Conservation (phyloP, 2,329 filamentous ascomycete species). For the Talaromyces rugulosus region DNA sequence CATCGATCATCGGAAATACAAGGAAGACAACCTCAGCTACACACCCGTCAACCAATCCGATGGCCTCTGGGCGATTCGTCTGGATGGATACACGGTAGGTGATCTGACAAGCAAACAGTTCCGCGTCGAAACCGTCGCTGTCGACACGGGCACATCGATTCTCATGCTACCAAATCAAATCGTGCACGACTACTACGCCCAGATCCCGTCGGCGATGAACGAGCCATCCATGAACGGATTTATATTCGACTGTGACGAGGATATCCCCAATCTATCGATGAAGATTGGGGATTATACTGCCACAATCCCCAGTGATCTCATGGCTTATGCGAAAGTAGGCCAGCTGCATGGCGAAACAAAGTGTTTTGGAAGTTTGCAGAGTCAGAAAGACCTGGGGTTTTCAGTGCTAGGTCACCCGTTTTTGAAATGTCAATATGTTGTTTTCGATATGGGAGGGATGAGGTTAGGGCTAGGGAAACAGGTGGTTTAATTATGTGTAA, state of each 20-base stretch:
- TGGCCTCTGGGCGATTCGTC: slow-evolving; percentile 60
- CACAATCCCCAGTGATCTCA: slow-evolving; percentile 49
- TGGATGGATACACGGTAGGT: slow-evolving; percentile 55
- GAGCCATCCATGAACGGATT: slow-evolving; percentile 48
- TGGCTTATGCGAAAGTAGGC: slow-evolving; percentile 20
- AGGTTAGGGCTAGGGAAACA: slow-evolving; percentile 47
- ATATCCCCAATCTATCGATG: slow-evolving; percentile 52
- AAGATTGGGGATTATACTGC: slow-evolving; percentile 48
- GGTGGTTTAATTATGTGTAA: neutral
- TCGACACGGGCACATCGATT: slow-evolving; percentile 66
- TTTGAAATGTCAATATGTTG: slow-evolving; percentile 70
- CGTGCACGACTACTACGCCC: slow-evolving; percentile 56
- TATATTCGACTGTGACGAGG: slow-evolving; percentile 48
- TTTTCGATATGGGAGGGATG: slow-evolving; percentile 59
- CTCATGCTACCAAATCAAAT: slow-evolving; percentile 54
- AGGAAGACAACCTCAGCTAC: neutral
- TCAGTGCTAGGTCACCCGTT: slow-evolving; percentile 74
- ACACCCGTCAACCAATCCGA: slow-evolving; percentile 44
- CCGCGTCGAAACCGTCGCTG: slow-evolving; percentile 53
- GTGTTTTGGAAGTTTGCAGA: slow-evolving; percentile 55
- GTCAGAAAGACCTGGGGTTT: slow-evolving; percentile 51
- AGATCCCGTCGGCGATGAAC: slow-evolving; percentile 47
- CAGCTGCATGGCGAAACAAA: neutral
- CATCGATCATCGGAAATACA: neutral
- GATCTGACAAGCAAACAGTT: slow-evolving; percentile 32